These are phyloP conservation scores for Coemansia sp. DNA, from an alignment of 192 early-diverging fungal genomes.

Conservation along the genomic window DNA sequence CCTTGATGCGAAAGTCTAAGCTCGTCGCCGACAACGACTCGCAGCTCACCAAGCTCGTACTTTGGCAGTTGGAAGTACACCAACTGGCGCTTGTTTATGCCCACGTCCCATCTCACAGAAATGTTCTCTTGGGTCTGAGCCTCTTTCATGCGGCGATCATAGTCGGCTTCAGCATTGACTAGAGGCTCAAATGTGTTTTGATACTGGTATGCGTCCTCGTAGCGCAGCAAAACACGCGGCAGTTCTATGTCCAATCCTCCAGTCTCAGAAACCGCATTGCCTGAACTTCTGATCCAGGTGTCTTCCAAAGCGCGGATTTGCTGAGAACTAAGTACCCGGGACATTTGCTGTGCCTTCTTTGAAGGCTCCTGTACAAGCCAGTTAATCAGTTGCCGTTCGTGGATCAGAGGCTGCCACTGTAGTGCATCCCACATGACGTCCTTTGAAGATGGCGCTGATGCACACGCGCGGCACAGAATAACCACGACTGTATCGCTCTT, in stretches of 20 bases:
- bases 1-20: slow-evolving; percentile 84
- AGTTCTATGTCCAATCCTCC: slow-evolving; percentile 73
- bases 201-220: slow-evolving; percentile 97
- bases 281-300: slow-evolving; percentile 76
- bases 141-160: slow-evolving; percentile 84
- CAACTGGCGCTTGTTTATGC: slow-evolving; percentile 86
- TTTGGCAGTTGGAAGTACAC: slow-evolving; percentile 94
- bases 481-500: slow-evolving; percentile 98
- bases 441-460: slow-evolving; percentile 82
- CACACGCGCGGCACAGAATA: slow-evolving; percentile 92
- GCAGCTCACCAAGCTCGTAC: slow-evolving; percentile 82
- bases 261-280: slow-evolving; percentile 66
- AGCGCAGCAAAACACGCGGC: slow-evolving; percentile 77
- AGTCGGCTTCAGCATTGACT: slow-evolving; percentile 93
- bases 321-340: slow-evolving; percentile 76
- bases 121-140: slow-evolving; percentile 95
- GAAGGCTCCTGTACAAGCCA: slow-evolving; percentile 94
- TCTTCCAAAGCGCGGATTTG: slow-evolving; percentile 90
- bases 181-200: slow-evolving; percentile 94
- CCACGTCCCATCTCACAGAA: slow-evolving; percentile 95
- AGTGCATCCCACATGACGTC: slow-evolving; percentile 95
- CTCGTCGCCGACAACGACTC: slow-evolving; percentile 93
- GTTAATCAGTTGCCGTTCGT: slow-evolving; percentile 87
- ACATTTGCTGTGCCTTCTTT: slow-evolving; percentile 76
- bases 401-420: slow-evolving; percentile 96